Percentiles rank a stretch among this genome's conserved stretches.
phyloP scores from a whole-genome alignment of 2,329 filamentous ascomycete species.

The Xylaria sp. region DNA sequence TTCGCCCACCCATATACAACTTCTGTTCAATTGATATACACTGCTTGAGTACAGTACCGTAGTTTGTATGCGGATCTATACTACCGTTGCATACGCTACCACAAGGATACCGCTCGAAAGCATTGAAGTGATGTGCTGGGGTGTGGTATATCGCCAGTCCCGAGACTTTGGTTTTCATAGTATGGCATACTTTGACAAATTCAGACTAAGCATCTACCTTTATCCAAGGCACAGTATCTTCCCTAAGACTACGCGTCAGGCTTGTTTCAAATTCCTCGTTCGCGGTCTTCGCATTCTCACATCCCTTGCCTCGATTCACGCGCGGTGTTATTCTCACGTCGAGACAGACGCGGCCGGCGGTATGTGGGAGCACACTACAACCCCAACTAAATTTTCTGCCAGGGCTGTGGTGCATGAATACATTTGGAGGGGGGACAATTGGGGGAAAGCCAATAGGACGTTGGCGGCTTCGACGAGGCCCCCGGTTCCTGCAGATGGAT shows the following conservation, averaged over 20 bases:
- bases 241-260: background rate
- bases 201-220: background rate
- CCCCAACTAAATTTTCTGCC: background rate
- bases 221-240: background rate
- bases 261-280: background rate
- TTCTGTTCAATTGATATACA: background rate
- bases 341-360: background rate
- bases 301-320: constrained; percentile 6
- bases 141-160: background rate
- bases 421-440: constrained; percentile 14
- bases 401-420: constrained; percentile 18
- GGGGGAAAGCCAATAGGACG: constrained; percentile 14
- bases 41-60: too few relatives aligned
- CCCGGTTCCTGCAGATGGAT: constrained; percentile 24
- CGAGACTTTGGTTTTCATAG: background rate
- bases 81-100: background rate
- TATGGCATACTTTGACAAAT: background rate
- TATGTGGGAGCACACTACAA: background rate
- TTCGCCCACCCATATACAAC: constrained; percentile 19
- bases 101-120: background rate
- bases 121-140: background rate
- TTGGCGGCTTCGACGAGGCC: background rate
- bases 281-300: background rate
- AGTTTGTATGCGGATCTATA: background rate
- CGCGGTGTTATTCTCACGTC: background rate